Evolutionary conservation across 805 yeast species (phyloP), one percentile per base, ranked within the genome.

Genomic region (Cyberlindnera japonica): DNA sequence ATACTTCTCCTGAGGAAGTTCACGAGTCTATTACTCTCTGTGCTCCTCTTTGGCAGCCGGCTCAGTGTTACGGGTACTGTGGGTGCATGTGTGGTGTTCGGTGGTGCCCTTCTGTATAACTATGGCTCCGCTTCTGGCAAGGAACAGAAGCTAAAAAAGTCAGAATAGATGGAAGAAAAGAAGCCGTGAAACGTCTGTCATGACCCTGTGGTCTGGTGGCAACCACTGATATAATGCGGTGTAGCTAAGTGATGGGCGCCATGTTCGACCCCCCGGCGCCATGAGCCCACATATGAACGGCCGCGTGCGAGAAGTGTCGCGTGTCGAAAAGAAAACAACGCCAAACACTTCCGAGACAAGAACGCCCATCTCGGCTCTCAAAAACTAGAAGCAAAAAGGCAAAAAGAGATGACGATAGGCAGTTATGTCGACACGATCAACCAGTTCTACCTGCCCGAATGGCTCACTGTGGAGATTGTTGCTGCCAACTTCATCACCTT

Each of bases 401-500:
- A 20, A 13, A 6, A 30, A 17, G 12, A 20, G 11, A 31, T 31
- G 23, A 11, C 17, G 4, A 19, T 31, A 32, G 31, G 35, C n/a
- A 30, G 38, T 33, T 37, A 37, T 21, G 42, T 53, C 50, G 55
- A 54, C 27, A 69, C 69, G 14, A 62, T 68, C 25, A 69, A 68
- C 50, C 74, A 68, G 53, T 68, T 68, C 51, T 65, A 66, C 48
- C 61, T 68, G 17, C 75, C 74, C 17, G 75, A 71, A 49, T 72
- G 73, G 76, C 57, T 67, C 22, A 71, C 77, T 3, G 64, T 75
- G 54, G 82, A 76, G 52, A 68, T 76, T 25, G 64, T 79, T 19
- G 75, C 80, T 34, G 82, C 83, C 49, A 69, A 79, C 49, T 62
- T 83, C 56, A 79, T 89, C 57, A 75, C 88, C 22, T 75, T 85